Conservation (phyloP, 495 filamentous ascomycete species). For the Lasiosphaeris hirsuta region DNA sequence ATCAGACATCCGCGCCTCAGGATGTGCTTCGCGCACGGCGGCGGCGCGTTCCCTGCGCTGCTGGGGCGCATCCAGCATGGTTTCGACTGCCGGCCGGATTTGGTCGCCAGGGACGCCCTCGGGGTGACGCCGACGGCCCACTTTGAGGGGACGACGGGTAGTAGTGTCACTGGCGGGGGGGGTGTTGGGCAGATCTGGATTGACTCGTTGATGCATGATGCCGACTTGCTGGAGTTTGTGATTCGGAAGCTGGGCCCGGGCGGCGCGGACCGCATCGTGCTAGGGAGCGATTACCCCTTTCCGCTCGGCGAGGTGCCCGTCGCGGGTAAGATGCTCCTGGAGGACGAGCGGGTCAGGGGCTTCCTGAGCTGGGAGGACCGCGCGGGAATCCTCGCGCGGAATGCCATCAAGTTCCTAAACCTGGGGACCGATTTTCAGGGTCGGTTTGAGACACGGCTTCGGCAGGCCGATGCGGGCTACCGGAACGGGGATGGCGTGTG, state of each 20-base stretch:
- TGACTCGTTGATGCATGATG: slow-evolving; percentile 26
- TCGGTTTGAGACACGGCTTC: slow-evolving; percentile 16
- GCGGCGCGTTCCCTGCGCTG: slow-evolving; percentile 28
- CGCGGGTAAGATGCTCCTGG: slow-evolving; percentile 24
- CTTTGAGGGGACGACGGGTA: slow-evolving; percentile 12
- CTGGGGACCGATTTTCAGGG: slow-evolving; percentile 21
- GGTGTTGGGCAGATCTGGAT: slow-evolving; percentile 28
- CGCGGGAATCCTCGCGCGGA: slow-evolving; percentile 21
- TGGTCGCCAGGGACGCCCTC: slow-evolving; percentile 21
- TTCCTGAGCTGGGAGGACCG: slow-evolving; percentile 26
- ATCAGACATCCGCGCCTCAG: slow-evolving; percentile 22
- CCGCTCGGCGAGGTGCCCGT: slow-evolving; percentile 28
- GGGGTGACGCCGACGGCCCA: slow-evolving; percentile 24
- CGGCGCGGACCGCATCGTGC: slow-evolving; percentile 17
- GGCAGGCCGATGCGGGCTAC: not conserved
- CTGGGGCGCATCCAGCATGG: slow-evolving; percentile 30
- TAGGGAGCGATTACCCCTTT: slow-evolving; percentile 32
- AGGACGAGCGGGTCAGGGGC: slow-evolving; percentile 19
- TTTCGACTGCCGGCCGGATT: slow-evolving; percentile 27
- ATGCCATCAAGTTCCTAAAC: slow-evolving; percentile 24
- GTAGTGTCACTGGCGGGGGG: not conserved
- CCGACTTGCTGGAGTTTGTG: slow-evolving; percentile 27
- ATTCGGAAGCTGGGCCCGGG: slow-evolving; percentile 23
- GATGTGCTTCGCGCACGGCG: slow-evolving; percentile 29
- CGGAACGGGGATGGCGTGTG: no score